Base-by-base conservation (phyloP, 2,329 filamentous ascomycete species). In the Sarocladium strictum region DNA sequence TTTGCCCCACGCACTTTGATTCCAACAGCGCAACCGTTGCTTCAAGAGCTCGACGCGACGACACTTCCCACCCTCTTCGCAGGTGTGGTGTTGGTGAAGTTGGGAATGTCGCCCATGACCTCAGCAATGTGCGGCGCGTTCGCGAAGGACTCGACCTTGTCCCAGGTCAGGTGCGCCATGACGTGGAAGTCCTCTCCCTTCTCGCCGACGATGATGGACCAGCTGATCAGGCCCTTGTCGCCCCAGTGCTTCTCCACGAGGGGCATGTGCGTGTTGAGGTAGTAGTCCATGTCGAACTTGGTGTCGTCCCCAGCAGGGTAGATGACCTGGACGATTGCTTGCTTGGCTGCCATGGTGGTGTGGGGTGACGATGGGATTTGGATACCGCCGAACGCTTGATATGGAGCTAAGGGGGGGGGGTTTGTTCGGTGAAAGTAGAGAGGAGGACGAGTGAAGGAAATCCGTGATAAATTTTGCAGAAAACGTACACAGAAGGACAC, bases 241-340 rank as follows among this genome's bases (percentile, higher is more conserved):
- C 54, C 57, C 75, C 75, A 78, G 24, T 60, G 57, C 49, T 69
- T 64, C 26, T 62, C 56, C 15, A 72, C 72, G 2, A 79, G 63
- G 1, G 72, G 69, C 71, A 79, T 75, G 67, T 79, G 76, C 19
- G 58, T 69, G 2, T 60, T 54, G 35, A 77, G 61, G 61, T 78
- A 80, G 69, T 79, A 79, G 32, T 75, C 67, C 59, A 76, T 64
- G 65, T 79, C 64, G 66, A 79, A 79, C n/a, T 33, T 21, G 27
- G 47, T 23, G 57, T 64, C 66, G 35, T 64, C 61, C n/a, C 65
- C 70, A 49, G 65, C 62, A 3, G 75, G 73, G 62, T 78, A 79
- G 40, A 73, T 54, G 26, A 72, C 63, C 27, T 62, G 63, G 53
- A 65, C 37, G 56, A 59, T 58, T 65, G 5, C 50, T 51, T 51